These are phyloP conservation scores for Auricularia sp. DNA, from an alignment of 768 basidiomycete genomes.

Conservation along the genomic window DNA sequence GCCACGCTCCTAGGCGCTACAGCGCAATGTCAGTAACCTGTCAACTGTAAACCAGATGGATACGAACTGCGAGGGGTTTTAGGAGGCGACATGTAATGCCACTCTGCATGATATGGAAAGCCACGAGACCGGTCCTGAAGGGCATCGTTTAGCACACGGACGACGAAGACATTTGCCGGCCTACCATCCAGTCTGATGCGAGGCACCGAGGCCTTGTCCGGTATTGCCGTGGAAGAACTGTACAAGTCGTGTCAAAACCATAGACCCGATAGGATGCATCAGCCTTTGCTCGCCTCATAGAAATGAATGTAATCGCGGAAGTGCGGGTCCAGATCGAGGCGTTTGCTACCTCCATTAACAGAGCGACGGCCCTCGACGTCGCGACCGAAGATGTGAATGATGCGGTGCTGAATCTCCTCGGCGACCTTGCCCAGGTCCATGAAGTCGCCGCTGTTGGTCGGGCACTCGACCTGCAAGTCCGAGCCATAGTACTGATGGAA, in stretches of 20 bases:
- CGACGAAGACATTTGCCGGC: slow-evolving; percentile 11
- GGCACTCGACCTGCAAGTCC: slow-evolving; percentile 83
- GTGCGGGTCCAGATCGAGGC: slow-evolving; percentile 84
- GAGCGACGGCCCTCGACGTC: slow-evolving; percentile 81
- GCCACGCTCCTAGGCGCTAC: slow-evolving; percentile 79
- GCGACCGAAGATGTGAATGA: slow-evolving; percentile 96
- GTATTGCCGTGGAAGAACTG: slow-evolving; percentile 94
- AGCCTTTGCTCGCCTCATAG: slow-evolving; percentile 58
- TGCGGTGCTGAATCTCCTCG: slow-evolving; percentile 97
- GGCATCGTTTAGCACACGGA: not conserved
- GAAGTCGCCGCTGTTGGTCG: slow-evolving; percentile 92
- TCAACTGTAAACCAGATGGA: not conserved
- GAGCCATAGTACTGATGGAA: slow-evolving; percentile 98
- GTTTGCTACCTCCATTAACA: slow-evolving; percentile 81
- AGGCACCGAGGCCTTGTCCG: slow-evolving; percentile 89
- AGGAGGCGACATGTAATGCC: slow-evolving; percentile 84
- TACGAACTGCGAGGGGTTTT: slow-evolving; percentile 86
- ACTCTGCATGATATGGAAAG: slow-evolving; percentile 85
- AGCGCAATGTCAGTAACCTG: no score
- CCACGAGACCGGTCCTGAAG: slow-evolving; percentile 75
- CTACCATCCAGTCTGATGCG: slow-evolving; percentile 97
- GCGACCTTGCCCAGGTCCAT: slow-evolving; percentile 93
- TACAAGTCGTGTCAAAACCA: not conserved
- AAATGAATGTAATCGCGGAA: slow-evolving; percentile 97
- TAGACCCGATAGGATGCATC: not conserved